A percentile compares a stretch with the other conserved stretches of the same genome.
These are phyloP conservation scores for Ochromonas danica DNA, from an alignment of 108 stramenopile genomes.

Conservation along the genomic window DNA sequence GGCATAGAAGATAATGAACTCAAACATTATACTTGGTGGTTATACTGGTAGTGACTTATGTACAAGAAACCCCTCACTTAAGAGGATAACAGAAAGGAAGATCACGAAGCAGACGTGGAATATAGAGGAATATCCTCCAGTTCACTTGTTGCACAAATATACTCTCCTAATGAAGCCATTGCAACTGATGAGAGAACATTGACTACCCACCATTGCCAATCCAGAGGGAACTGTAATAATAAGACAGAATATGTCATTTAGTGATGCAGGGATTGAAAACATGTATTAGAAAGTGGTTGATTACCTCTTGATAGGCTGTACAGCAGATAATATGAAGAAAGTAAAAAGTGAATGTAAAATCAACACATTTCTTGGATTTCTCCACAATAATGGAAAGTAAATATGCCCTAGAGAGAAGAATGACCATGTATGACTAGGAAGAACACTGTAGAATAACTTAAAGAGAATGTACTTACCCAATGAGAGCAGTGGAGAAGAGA, in stretches of 20 bases:
- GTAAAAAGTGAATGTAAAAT: constrained; percentile 36
- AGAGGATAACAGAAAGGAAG: too few relatives aligned
- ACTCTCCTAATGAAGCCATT: constrained; percentile 26
- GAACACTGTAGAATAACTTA: not conserved
- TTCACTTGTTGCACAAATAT: constrained; percentile 7
- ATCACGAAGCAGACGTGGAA: too few relatives aligned
- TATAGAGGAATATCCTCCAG: constrained; percentile 24
- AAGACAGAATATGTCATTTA: not conserved
- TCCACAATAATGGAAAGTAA: constrained; percentile 28
- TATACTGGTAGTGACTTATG: too few relatives aligned
- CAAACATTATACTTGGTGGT: too few relatives aligned
- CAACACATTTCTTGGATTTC: constrained; percentile 34
- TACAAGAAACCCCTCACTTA: too few relatives aligned
- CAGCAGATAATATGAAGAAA: constrained; percentile 24
- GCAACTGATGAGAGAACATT: constrained; percentile 1
- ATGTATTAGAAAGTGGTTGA: not conserved
- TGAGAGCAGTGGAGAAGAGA: not conserved
- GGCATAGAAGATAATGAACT: too few relatives aligned
- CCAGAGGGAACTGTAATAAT: not conserved
- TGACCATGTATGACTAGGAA: not conserved
- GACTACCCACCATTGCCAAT: constrained; percentile 23
- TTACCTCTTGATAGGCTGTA: constrained; percentile 9
- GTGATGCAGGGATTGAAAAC: too few relatives aligned
- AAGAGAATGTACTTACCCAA: constrained; percentile 4
- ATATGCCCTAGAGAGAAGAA: constrained; percentile 25